Evolutionary conservation across 495 filamentous ascomycete genomes (phyloP), one percentile per base, ranked within the genome.

Genomic region (Penicillium verhagenii): DNA sequence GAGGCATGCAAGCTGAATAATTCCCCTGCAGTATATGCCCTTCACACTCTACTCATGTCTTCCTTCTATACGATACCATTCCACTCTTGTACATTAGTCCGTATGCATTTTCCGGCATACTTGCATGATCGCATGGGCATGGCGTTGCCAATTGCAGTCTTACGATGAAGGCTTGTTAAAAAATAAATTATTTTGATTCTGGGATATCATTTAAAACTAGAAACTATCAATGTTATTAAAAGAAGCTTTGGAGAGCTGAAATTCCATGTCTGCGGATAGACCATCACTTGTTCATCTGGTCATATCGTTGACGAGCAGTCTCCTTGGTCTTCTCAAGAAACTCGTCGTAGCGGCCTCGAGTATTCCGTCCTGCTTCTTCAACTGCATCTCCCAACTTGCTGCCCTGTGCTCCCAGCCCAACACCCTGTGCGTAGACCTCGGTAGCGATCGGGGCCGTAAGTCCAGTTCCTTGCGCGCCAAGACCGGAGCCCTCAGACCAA

Each of bases 321-420:
- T 94, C 87, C 63, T 81, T 89, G 13, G 88, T 89, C 74, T 86
- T 87, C 62, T 86, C 84, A 42, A 92, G 68, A 63, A 93, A 96
- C 44, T 88, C 88, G 1, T 79, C 77, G 61, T 89, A 90, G 18
- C 81, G 79, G 9, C 82, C 80, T 52, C 80, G 78, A 0, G 90
- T 92, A 58, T 86, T 86, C 44, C 89, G 77, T 39, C 81, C 82
- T 1, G 89, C 91, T 71, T 92, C 90, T 61, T 91, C 86, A 19
- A 73, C 76, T 19, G 93, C 92, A 71, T 96, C 92, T 7, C 92
- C 92, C 13, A 95, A 70, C 67, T 88, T 91, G 14, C 89, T 79
- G 14, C 91, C 90, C 58, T 91, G 84, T 2, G 91, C 91, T 0
- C 92, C 92, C 20, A 97, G 70, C 6, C 92, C 92, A 0, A 94